Evolutionary conservation across 768 basidiomycete species (phyloP).

Genomic region (Exsudoporus frostii): DNA sequence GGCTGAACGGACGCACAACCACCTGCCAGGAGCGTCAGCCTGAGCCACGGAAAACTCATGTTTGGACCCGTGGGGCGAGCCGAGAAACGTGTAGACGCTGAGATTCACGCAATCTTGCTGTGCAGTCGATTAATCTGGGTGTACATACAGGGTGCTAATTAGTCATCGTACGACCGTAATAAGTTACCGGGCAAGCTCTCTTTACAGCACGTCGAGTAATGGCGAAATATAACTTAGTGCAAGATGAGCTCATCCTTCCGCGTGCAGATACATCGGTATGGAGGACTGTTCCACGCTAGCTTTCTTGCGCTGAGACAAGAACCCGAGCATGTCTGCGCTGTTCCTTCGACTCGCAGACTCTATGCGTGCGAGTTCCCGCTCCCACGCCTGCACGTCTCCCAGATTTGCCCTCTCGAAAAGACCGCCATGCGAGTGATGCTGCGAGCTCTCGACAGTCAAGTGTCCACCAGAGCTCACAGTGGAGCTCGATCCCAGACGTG

Average conservation of each 20-base stretch:
- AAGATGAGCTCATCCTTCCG: conserved; percentile 26
- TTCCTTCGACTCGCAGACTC: conserved; percentile 55
- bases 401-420: conserved; percentile 29
- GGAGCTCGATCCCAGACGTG: conserved; percentile 34
- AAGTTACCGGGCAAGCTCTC: conserved; percentile 6
- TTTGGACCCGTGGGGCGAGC: background rate
- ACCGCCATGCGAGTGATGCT: conserved; percentile 12
- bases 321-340: conserved; percentile 38
- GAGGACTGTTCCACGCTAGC: conserved; percentile 18
- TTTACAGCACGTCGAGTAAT: conserved; percentile 10
- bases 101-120: conserved; percentile 4
- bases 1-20: conserved; percentile 41
- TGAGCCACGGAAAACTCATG: conserved; percentile 59
- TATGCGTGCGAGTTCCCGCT: conserved; percentile 71
- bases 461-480: conserved; percentile 49
- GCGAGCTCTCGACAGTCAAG: conserved; percentile 16
- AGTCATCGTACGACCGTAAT: conserved; percentile 2
- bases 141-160: conserved; percentile 8
- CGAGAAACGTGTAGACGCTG: background rate
- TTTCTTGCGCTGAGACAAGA: conserved; percentile 29
- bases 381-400: conserved; percentile 63
- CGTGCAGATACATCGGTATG: conserved; percentile 21
- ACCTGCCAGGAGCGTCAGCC: conserved; percentile 44
- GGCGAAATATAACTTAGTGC: conserved; percentile 10
- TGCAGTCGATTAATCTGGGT: conserved; percentile 16